Conservation (phyloP, 257 asterid genomes). For the Cinchona pubescens region DNA sequence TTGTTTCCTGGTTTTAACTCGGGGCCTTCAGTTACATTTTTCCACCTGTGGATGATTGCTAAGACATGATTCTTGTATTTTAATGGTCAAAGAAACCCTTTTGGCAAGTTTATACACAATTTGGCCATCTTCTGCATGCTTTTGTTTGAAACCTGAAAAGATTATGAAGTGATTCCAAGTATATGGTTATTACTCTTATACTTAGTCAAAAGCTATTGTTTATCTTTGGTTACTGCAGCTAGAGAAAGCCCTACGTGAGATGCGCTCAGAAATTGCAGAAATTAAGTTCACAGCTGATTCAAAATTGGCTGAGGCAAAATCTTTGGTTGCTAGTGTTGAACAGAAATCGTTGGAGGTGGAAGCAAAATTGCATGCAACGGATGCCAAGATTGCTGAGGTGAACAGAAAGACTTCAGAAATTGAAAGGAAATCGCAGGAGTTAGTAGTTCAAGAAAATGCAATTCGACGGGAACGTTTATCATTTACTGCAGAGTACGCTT, state of each 20-base stretch:
- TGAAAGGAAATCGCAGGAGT: slow-evolving; percentile 67
- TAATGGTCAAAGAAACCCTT: not conserved
- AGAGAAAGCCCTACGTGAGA: slow-evolving; percentile 78
- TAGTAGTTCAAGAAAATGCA: slow-evolving; percentile 72
- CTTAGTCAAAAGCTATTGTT: slow-evolving; percentile 22
- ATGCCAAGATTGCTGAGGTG: slow-evolving; percentile 88
- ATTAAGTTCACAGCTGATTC: slow-evolving; percentile 88
- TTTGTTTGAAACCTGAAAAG: not conserved
- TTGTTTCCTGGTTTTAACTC: not conserved
- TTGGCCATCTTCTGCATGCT: not conserved
- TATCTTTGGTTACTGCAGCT: slow-evolving; percentile 56
- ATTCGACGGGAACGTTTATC: slow-evolving; percentile 73
- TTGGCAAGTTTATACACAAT: not conserved
- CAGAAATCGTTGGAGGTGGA: slow-evolving; percentile 89
- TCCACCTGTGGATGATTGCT: not conserved
- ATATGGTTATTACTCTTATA: not conserved
- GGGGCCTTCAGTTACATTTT: not conserved
- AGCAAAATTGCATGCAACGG: slow-evolving; percentile 76
- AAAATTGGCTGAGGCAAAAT: slow-evolving; percentile 60
- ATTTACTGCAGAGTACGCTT: slow-evolving; percentile 66
- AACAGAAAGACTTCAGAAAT: slow-evolving; percentile 78
- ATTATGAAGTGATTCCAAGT: not conserved
- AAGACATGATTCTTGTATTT: not conserved
- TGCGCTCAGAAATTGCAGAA: slow-evolving; percentile 87
- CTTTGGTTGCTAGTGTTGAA: slow-evolving; percentile 68